phyloP scores from a whole-genome alignment of 495 filamentous ascomycete genomes.

The Jackrogersella minutella region DNA sequence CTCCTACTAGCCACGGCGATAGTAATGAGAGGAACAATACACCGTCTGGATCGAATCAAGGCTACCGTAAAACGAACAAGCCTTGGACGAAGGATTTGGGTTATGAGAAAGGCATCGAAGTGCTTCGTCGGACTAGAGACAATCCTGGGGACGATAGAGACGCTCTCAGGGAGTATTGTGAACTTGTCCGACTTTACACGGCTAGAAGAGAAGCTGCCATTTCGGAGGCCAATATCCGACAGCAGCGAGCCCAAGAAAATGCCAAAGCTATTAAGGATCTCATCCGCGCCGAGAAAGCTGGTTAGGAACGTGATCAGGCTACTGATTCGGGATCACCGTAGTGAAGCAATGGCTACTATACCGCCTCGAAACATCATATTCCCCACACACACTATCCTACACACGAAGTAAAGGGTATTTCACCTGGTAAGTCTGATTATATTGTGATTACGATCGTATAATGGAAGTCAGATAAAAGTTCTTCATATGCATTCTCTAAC shows the following conservation, averaged over 20 bases:
- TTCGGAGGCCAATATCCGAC: conserved; percentile 5
- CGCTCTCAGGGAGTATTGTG: conserved; percentile 44
- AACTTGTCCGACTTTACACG: conserved; percentile 36
- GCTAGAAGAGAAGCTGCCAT: conserved; percentile 15
- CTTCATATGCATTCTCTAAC: not conserved
- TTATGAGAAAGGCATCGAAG: conserved; percentile 38
- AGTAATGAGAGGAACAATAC: not conserved
- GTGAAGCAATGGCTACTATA: not conserved
- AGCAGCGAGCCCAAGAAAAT: conserved; percentile 43
- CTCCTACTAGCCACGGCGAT: conserved; percentile 15
- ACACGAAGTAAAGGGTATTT: not conserved
- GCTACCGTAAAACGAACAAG: conserved; percentile 28
- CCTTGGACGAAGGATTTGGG: conserved; percentile 40
- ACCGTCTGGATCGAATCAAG: not conserved
- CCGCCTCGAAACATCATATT: not conserved
- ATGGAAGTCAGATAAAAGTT: not conserved
- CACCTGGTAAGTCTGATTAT: not conserved
- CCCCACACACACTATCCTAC: not conserved
- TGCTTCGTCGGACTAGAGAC: conserved; percentile 37
- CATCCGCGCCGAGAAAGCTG: conserved; percentile 44
- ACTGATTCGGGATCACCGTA: not conserved
- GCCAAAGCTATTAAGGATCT: conserved; percentile 47
- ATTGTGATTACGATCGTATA: not conserved
- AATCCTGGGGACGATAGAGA: conserved; percentile 43
- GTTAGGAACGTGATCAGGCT: not conserved